Base-by-base conservation (phyloP, 805 yeast genomes). In the Starmerella tilneyi region DNA sequence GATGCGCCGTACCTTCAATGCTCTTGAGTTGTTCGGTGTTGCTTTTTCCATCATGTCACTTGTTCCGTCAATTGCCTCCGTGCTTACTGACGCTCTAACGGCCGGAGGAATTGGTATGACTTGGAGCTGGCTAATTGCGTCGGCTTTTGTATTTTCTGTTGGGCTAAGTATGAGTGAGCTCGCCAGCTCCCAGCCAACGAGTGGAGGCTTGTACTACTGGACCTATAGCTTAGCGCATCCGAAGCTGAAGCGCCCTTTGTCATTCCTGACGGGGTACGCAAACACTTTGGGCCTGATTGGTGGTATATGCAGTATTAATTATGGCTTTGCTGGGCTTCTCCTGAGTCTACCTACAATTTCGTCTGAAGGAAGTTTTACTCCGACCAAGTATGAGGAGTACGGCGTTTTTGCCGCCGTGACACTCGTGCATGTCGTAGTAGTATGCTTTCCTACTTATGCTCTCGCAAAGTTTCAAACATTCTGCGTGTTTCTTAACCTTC, bases 31-130 rank as follows among this genome's bases (percentile, higher is more conserved):
- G 9, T 80, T 81, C 56, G 84, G 83, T 42, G 74, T 80, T 43
- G 81, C 84, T 1, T 79, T 78, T 54, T 72, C 79, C 15, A 78
- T 81, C 57, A 79, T 81, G 84, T 82, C 84, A 9, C 61, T 80
- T 42, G 52, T 54, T 13, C 83, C 83, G 0, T 73, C 80, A 11
- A 75, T 79, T 41, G 73, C 82, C 0, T 73, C 83, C 2, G 68
- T 72, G 24, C 57, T 78, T 26, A 66, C 66, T 9, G 66, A 68
- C 39, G 79, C 80, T 16, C 64, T 80, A 12, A 61, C 72, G 26
- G 76, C 80, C 0, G 86, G 86, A 4, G 77, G 83, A 0, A 76
- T 71, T 9, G 76, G 79, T 5, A 68, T 78, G 46, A 67, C 79
- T 3, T 81, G 88, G 88, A 81, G 84, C 39, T 81, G 89, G 88